Evolutionary conservation across 495 filamentous ascomycete genomes (phyloP), one percentile per base, ranked within the genome.

Genomic region (Aspergillus hancockii): DNA sequence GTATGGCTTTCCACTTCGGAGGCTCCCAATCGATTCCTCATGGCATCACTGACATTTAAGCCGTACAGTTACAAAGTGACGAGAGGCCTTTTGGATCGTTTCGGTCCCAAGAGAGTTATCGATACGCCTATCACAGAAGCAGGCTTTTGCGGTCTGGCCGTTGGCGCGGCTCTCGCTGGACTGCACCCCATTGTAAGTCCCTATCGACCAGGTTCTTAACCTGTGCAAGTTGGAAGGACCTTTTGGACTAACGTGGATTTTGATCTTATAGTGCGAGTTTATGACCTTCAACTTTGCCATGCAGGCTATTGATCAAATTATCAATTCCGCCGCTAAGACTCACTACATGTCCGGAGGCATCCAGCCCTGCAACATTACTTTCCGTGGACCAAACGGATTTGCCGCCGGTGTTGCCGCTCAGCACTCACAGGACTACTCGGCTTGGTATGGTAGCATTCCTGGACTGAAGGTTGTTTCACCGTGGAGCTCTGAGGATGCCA

Each of bases 201-300:
- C n/a, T 41, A 41, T 41, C 16, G 9, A n/a, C 16, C 14, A 41
- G 38, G n/a, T 41, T 16, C 38, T 3, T 41, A 41, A 18, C 14
- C 16, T 8, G 1, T 18, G 38, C 4, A 18, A 12, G 13, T 7
- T 14, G 38, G 14, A n/a, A 7, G 38, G 10, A n/a, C 25, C 31
- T 49, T 18, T 40, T 40, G 31, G 23, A 54, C 59, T 67, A 55
- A 61, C 18, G 32, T 25, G 21, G 12, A 8, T 34, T 12, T 57
- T 22, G 14, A 4, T 41, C n/a, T 8, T n/a, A 31, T 71, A 96
- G 91, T 96, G 91, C 84, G 92, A 97, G 79, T 98, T 98, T 85
- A 98, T 98, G 94, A 98, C 94, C 66, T 98, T 96, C 90, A 98
- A 98, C 84, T 98, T 98, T 74, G 94, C 94, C 75, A 98, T 98